Conservation (phyloP, 148 eudicot species). For the Camellia sinensis region DNA sequence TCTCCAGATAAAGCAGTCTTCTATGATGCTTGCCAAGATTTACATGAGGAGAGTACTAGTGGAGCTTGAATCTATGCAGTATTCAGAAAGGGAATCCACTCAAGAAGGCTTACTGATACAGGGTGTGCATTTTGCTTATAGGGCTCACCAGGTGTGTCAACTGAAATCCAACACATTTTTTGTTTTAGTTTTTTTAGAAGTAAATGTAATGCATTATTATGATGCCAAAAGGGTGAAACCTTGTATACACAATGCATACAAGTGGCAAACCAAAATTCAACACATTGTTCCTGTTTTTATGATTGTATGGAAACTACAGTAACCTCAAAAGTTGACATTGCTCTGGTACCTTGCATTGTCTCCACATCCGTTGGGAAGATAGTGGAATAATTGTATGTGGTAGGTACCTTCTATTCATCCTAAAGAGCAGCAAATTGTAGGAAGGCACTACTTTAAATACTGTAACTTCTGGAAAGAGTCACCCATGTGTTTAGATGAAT, state of each 20-base stretch:
- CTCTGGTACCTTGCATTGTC: no score
- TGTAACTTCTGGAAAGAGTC: neutral
- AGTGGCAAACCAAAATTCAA: neutral
- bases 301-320: neutral
- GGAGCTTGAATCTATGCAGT: constrained; percentile 22
- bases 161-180: neutral
- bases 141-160: constrained; percentile 30
- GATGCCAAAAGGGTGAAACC: no score
- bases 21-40: constrained; percentile 23
- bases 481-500: neutral
- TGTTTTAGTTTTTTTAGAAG: no score
- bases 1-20: constrained; percentile 29
- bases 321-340: neutral
- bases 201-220: neutral
- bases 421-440: no score
- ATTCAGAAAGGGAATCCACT: constrained; percentile 31
- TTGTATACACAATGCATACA: no score
- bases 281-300: neutral
- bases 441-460: no score
- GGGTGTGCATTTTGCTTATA: constrained; percentile 30
- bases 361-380: no score
- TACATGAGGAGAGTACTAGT: constrained; percentile 22
- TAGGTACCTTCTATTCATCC: no score
- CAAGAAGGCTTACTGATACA: constrained; percentile 32
- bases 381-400: no score